Conservation (phyloP, 2,329 filamentous ascomycete species). For the Fusarium sp. region DNA sequence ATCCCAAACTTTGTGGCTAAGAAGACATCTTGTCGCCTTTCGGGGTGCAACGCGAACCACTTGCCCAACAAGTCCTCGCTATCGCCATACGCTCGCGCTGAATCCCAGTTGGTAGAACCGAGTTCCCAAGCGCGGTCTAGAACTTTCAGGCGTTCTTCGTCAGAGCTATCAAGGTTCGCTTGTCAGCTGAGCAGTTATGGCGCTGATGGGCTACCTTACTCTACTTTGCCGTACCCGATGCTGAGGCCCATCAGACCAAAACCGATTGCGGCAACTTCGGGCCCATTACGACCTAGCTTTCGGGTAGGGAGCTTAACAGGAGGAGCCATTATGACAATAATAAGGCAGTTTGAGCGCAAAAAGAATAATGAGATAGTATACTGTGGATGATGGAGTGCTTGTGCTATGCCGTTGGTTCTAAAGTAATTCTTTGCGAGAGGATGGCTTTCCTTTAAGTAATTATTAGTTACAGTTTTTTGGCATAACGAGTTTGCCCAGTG, state of each 20-base stretch:
- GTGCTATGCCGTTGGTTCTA: too few species aligned
- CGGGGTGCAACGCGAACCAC: neutral
- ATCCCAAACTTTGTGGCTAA: neutral
- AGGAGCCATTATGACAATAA: neutral
- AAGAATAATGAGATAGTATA: too few species aligned
- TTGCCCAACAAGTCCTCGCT: neutral
- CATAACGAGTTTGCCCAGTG: too few species aligned
- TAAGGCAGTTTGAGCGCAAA: too few species aligned
- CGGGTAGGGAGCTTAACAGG: neutral
- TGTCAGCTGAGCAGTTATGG: neutral
- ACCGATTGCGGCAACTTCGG: neutral
- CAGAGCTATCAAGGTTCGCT: neutral
- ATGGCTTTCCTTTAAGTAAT: too few species aligned
- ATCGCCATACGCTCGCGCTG: neutral
- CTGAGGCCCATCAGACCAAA: neutral
- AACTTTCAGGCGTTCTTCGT: neutral
- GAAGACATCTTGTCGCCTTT: neutral
- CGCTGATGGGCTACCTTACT: neutral
- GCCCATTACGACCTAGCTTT: neutral
- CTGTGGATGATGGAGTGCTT: too few species aligned
- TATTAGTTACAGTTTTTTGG: too few species aligned
- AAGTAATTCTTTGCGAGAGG: too few species aligned
- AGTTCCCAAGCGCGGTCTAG: constrained; percentile 1
- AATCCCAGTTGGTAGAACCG: neutral
- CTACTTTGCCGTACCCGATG: neutral